Evolutionary conservation across 148 eudicot genomes (phyloP), one percentile per base, ranked within the genome.

Genomic region (Persicaria maculosa): DNA sequence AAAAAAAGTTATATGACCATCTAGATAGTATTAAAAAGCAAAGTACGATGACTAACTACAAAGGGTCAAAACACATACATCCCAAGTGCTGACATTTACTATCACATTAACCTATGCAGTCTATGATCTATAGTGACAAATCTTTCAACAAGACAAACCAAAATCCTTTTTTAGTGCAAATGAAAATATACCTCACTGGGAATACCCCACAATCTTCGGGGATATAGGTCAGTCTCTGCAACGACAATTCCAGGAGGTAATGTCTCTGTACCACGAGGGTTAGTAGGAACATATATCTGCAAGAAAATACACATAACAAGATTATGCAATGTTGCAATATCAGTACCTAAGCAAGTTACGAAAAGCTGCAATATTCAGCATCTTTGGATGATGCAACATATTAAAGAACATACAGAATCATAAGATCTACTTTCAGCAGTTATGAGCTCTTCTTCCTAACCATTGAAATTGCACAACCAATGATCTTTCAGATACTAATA

Each of bases 161-260:
- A 31, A 31, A 31, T 31, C 40, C 40, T 15, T 14, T 3, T 36
- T 43, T 65, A 65, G 9, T 65, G 47, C 40, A 14, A 40, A 57
- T 14, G 8, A 36, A 48, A 70, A 48, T 44, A 67, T 92, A 92
- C 97, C 93, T 95, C 90, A 72, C 86, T 86, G 16, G 97, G 99
- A 75, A 87, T 86, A 78, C 99, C 99, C 97, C 97, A 96, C 80
- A 96, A 82, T 86, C 99, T 88, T 78, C 99, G 81, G 79, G 90
- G 86, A 81, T 84, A 92, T 64, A 92, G 81, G 79, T 96, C 99
- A 73, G 92, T 77, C 79, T 92, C 90, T 43, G 96, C 50, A 54
- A 89, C 99, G 20, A 96, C 87, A 48, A 96, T 96, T 83, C 93
- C 94, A 58, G 99, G 97, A 45, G 99, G 99, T 76, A 96, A 85